These are phyloP conservation scores for Venturia effusa DNA, from an alignment of 2,329 filamentous ascomycete species.

Conservation along the genomic window DNA sequence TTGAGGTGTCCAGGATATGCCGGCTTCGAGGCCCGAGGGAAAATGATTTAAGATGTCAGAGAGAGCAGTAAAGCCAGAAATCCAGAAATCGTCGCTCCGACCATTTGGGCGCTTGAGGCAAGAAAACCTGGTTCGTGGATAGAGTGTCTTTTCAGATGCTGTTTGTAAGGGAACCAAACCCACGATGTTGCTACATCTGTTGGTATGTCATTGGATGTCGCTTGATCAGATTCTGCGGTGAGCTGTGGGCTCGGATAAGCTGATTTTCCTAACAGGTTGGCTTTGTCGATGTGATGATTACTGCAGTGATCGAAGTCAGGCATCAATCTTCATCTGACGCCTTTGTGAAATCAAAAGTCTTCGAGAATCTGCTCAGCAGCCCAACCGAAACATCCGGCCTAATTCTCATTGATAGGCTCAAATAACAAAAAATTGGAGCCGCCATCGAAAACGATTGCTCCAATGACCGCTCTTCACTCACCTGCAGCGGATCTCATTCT, in stretches of 20 bases:
- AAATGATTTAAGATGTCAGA: conserved; percentile 45
- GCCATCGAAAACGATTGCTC: conserved; percentile 55
- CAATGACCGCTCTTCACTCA: conserved; percentile 55
- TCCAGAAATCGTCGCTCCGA: conserved; percentile 55
- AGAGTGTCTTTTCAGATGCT: conserved; percentile 50
- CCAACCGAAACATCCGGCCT: conserved; percentile 58
- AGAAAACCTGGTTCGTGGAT: conserved; percentile 52
- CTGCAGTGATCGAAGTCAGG: conserved; percentile 17
- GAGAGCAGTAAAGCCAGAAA: conserved; percentile 49
- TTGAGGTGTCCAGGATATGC: conserved; percentile 52
- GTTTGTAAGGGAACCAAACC: conserved; percentile 49
- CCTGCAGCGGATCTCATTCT: conserved; percentile 43
- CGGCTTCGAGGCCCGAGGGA: conserved; percentile 36
- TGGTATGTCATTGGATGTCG: background rate
- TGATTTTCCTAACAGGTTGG: conserved; percentile 20
- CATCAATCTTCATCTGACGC: background rate
- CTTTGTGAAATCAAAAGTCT: background rate
- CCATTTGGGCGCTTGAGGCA: conserved; percentile 44
- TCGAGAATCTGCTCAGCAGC: conserved; percentile 37
- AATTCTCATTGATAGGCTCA: conserved; percentile 59
- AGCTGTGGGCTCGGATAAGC: background rate
- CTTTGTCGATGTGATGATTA: conserved; percentile 27
- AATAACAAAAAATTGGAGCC: conserved; percentile 53
- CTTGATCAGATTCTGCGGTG: background rate
- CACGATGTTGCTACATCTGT: conserved; percentile 25